Evolutionary conservation across 371 early-diverging fungal species (phyloP).

Genomic region (Mucor saturninus): DNA sequence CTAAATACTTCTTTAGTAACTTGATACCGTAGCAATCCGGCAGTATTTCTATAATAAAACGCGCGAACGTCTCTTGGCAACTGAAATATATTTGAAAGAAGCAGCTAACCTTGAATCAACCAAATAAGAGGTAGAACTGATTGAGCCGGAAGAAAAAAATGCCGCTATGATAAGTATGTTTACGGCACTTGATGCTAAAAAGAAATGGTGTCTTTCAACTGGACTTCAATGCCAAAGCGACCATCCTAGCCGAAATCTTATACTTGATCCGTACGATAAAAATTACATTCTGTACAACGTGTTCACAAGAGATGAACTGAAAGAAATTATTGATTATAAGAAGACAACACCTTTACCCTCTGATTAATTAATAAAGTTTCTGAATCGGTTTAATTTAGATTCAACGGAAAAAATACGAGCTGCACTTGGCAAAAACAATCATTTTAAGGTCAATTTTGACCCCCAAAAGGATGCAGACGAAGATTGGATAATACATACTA

Average conservation of each 20-base stretch:
- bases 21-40: conserved; percentile 1
- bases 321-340: conserved; percentile 20
- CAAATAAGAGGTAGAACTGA: conserved; percentile 3
- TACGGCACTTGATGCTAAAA: conserved; percentile 9
- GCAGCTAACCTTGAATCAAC: conserved; percentile 4
- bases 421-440: conserved; percentile 1
- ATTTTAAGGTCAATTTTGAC: neutral
- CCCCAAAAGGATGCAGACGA: conserved; percentile 5
- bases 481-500: conserved; percentile 15
- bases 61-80: conserved; percentile 7
- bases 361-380: neutral
- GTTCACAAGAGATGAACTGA: conserved; percentile 3
- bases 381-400: neutral
- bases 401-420: conserved; percentile 1
- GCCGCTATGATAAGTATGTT: conserved; percentile 7
- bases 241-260: conserved; percentile 10
- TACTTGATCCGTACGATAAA: conserved; percentile 11
- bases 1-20: conserved; percentile 9
- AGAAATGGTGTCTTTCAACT: conserved; percentile 20
- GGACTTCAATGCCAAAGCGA: conserved; percentile 4
- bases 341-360: conserved; percentile 12
- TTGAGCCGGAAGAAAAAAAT: conserved; percentile 4
- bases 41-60: conserved; percentile 7
- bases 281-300: conserved; percentile 12
- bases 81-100: conserved; percentile 6